Evolutionary conservation across 495 filamentous ascomycete species (phyloP), one percentile per base, ranked within the genome.

Genomic region (Recurvomyces mirabilis): DNA sequence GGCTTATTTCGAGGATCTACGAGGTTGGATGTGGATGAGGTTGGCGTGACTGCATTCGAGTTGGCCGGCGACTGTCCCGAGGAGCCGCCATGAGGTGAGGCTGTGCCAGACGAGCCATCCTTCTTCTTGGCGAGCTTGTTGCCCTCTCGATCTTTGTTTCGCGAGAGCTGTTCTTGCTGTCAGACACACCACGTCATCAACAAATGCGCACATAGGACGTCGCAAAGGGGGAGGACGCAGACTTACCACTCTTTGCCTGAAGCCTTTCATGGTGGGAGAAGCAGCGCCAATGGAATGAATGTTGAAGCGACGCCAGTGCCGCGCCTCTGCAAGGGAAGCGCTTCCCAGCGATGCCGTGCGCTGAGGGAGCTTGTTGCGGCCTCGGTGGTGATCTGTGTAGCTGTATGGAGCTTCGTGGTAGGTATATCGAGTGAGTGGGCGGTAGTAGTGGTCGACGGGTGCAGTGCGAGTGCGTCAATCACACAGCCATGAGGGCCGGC

Each of bases 201-300:
- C 18, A 42, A 40, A 11, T 9, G 43, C 35, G 28, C 59, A 46
- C 41, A 51, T 28, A 55, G 35, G 51, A 35, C 51, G 46, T 39
- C 25, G 47, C 47, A 54, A 51, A 41, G 43, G 34, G 41, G 22
- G 54, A 20, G 47, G 54, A 47, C 41, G 44, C 57, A 36, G 51
- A 82, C 89, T 73, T 73, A 94, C 89, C 70, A 96, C 93, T 82
- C 83, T 82, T 71, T 93, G 86, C 69, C 91, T 82, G 67, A 98
- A 94, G 60, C 85, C 80, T 71, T 94, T 95, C 91, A 98, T 96
- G 38, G 34, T 49, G 35, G 21, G 29, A 14, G 15, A n/a, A 11
- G 15, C 41, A 22, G 25, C 35, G 34, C 28, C 41, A 18, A 34
- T 11, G 10, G 43, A 38, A 13, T 46, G 22, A 11, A n/a, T 21